phyloP scores from a whole-genome alignment of 805 yeast genomes.

The Diddensiella santjacobensis region DNA sequence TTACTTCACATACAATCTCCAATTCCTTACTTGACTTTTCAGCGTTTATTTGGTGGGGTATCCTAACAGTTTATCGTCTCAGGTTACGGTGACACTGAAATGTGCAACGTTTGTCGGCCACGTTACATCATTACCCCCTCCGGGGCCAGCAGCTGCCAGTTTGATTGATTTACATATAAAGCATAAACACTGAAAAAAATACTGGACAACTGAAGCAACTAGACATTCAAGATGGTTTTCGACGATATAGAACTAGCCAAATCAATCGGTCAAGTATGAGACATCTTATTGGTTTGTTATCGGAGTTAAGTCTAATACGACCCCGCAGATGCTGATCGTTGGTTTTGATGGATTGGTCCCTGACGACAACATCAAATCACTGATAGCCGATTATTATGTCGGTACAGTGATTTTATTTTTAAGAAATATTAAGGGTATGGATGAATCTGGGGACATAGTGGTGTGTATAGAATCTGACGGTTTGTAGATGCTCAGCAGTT shows the following conservation, averaged over 20 bases:
- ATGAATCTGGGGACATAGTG: no score
- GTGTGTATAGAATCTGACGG: no score
- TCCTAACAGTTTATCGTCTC: no score
- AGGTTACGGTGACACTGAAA: background rate
- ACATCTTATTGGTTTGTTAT: conserved; percentile 44
- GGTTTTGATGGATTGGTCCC: conserved; percentile 57
- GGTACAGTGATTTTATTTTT: conserved; percentile 48
- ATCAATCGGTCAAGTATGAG: background rate
- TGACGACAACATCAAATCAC: conserved; percentile 46
- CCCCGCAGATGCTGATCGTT: conserved; percentile 46
- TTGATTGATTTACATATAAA: background rate
- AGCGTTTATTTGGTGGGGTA: no score
- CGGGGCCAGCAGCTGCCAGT: no score
- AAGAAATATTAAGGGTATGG: conserved; percentile 35
- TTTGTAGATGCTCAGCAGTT: conserved; percentile 45
- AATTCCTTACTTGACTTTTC: no score
- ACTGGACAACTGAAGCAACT: no score
- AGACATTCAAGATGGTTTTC: background rate
- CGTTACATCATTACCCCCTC: background rate
- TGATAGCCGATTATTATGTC: conserved; percentile 47
- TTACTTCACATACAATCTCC: no score
- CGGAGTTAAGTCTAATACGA: no score
- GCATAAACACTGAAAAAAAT: no score
- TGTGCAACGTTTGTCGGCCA: background rate
- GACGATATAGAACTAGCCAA: background rate